Conservation (phyloP, 2,329 filamentous ascomycete species). For the Arachnopeziza araneosa region DNA sequence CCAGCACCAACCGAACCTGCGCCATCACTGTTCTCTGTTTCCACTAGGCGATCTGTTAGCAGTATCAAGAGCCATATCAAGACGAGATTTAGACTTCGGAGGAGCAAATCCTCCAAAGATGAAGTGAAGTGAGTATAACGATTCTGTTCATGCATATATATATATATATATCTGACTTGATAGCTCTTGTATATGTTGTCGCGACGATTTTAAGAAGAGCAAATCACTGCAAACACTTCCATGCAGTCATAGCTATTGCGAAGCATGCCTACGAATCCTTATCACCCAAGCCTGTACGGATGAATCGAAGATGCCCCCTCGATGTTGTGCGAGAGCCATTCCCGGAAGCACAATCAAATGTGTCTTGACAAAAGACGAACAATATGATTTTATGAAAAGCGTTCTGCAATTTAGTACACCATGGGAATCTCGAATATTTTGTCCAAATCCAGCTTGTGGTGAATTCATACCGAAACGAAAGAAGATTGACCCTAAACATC, state of each 20-base stretch:
- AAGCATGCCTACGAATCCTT: slow-evolving; percentile 47
- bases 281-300: slow-evolving; percentile 49
- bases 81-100: slow-evolving; percentile 19
- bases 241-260: slow-evolving; percentile 55
- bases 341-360: slow-evolving; percentile 43
- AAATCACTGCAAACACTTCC: slow-evolving; percentile 44
- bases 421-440: slow-evolving; percentile 52
- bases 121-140: slow-evolving; percentile 24
- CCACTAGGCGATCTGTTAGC: slow-evolving; percentile 22
- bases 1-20: slow-evolving; percentile 19
- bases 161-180: slow-evolving; percentile 14
- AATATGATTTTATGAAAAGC: slow-evolving; percentile 50
- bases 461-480: slow-evolving; percentile 52
- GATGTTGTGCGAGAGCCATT: slow-evolving; percentile 54
- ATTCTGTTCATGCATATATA: background rate
- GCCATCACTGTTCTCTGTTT: slow-evolving; percentile 27
- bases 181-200: slow-evolving; percentile 54
- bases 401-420: slow-evolving; percentile 54
- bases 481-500: slow-evolving; percentile 48
- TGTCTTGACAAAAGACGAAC: slow-evolving; percentile 45
- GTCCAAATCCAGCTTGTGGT: slow-evolving; percentile 49
- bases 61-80: slow-evolving; percentile 26
- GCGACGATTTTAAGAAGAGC: slow-evolving; percentile 44
- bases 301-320: slow-evolving; percentile 57
- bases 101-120: slow-evolving; percentile 9